These are phyloP conservation scores for Hyaloscypha variabilis DNA, from an alignment of 495 filamentous ascomycete species.

Conservation along the genomic window DNA sequence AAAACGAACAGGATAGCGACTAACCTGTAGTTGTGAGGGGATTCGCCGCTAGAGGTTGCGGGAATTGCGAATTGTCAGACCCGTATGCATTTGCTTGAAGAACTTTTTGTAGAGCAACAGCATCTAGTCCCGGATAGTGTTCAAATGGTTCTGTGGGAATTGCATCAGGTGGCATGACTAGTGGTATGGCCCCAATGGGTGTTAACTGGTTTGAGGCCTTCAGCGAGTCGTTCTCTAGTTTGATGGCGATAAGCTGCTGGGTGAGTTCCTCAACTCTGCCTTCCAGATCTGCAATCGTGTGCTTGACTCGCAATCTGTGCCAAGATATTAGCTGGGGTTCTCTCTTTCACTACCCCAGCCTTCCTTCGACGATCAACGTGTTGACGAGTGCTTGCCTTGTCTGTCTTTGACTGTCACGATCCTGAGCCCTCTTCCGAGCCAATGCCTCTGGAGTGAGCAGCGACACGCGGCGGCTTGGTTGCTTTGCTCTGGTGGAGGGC, in stretches of 20 bases:
- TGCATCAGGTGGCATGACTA: not conserved
- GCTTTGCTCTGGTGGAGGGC: no score
- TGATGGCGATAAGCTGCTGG: not conserved
- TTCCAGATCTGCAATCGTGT: not conserved
- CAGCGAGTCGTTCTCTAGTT: constrained; percentile 1
- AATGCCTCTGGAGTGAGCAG: not conserved
- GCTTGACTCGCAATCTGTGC: not conserved
- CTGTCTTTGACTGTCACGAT: constrained; percentile 6
- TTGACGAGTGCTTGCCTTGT: not conserved
- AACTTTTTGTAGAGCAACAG: no score
- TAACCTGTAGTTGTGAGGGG: not conserved
- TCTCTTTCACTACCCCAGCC: not conserved
- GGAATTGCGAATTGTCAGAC: no score
- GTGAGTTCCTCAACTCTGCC: not conserved
- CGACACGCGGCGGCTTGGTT: no score
- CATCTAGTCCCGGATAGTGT: no score
- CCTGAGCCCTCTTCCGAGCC: not conserved
- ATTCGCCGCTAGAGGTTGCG: not conserved
- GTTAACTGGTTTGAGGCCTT: not conserved
- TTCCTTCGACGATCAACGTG: not conserved
- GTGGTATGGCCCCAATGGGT: not conserved
- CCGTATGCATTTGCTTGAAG: no score
- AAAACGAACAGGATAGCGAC: not conserved
- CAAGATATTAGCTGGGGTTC: not conserved
- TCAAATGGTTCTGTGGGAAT: not conserved